phyloP scores from a whole-genome alignment of 2,329 filamentous ascomycete species.

The Hortaea werneckii region DNA sequence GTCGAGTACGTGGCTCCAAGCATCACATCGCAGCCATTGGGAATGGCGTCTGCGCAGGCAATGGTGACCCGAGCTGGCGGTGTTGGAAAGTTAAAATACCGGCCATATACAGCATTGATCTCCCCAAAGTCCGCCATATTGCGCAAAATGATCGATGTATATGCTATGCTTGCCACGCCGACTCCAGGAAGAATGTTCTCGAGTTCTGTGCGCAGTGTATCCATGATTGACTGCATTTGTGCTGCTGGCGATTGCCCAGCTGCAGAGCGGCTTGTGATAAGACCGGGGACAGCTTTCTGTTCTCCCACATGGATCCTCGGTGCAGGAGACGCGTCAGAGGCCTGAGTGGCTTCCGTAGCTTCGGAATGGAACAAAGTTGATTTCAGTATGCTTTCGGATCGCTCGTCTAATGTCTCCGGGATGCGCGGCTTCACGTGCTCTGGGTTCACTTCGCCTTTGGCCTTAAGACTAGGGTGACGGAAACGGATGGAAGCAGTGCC shows the following conservation, averaged over 20 bases:
- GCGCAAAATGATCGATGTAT: constrained; percentile 58
- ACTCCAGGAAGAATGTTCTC: constrained; percentile 10
- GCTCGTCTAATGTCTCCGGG: constrained; percentile 32
- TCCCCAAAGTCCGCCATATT: constrained; percentile 68
- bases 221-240: constrained; percentile 32
- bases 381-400: background rate
- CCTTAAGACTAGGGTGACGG: constrained; percentile 44
- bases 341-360: background rate
- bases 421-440: constrained; percentile 34
- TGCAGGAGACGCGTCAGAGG: background rate
- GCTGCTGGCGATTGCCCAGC: constrained; percentile 29
- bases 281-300: background rate
- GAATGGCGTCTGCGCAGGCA: constrained; percentile 60
- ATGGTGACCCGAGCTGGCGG: constrained; percentile 80
- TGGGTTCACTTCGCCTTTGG: constrained; percentile 22
- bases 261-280: constrained; percentile 25
- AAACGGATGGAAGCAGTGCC: constrained; percentile 67
- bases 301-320: background rate
- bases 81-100: constrained; percentile 65
- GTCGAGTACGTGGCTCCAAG: constrained; percentile 38
- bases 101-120: constrained; percentile 67
- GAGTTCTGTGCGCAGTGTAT: constrained; percentile 7
- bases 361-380: background rate
- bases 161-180: constrained; percentile 22
- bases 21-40: constrained; percentile 50